Conservation (phyloP, 2,329 filamentous ascomycete genomes). For the Neofusicoccum cordaticola region DNA sequence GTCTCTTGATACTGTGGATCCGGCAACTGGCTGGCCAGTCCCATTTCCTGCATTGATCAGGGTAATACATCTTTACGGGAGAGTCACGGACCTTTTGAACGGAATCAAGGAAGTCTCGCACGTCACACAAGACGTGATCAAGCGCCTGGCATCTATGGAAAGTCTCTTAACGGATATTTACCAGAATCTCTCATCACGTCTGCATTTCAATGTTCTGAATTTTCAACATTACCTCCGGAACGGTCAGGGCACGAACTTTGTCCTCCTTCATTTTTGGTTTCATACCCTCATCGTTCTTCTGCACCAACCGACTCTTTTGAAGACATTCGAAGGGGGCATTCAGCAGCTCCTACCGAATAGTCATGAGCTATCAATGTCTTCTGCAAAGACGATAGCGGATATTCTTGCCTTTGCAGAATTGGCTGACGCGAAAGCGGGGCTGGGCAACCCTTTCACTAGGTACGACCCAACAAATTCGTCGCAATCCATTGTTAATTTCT, state of each 20-base stretch:
- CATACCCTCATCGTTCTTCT: slow-evolving; percentile 81
- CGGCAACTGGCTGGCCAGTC: slow-evolving; percentile 65
- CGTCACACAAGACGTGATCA: slow-evolving; percentile 71
- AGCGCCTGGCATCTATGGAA: slow-evolving; percentile 73
- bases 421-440: slow-evolving; percentile 80
- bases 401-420: slow-evolving; percentile 83
- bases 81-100: slow-evolving; percentile 81
- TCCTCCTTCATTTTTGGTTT: slow-evolving; percentile 85
- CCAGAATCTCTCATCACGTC: slow-evolving; percentile 68
- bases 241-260: slow-evolving; percentile 82
- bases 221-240: slow-evolving; percentile 80
- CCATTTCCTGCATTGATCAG: slow-evolving; percentile 78
- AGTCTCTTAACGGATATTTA: slow-evolving; percentile 72
- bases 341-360: slow-evolving; percentile 76
- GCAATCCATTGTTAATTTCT: neutral
- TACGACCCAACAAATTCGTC: slow-evolving; percentile 21
- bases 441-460: slow-evolving; percentile 79
- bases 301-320: slow-evolving; percentile 78
- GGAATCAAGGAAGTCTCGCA: slow-evolving; percentile 72
- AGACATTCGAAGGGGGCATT: slow-evolving; percentile 68
- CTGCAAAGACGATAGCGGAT: slow-evolving; percentile 86
- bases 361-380: slow-evolving; percentile 78
- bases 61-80: slow-evolving; percentile 81
- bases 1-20: slow-evolving; percentile 51
- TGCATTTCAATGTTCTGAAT: slow-evolving; percentile 82